Base-by-base conservation (phyloP, 2,329 filamentous ascomycete species). In the Botrytis aclada region DNA sequence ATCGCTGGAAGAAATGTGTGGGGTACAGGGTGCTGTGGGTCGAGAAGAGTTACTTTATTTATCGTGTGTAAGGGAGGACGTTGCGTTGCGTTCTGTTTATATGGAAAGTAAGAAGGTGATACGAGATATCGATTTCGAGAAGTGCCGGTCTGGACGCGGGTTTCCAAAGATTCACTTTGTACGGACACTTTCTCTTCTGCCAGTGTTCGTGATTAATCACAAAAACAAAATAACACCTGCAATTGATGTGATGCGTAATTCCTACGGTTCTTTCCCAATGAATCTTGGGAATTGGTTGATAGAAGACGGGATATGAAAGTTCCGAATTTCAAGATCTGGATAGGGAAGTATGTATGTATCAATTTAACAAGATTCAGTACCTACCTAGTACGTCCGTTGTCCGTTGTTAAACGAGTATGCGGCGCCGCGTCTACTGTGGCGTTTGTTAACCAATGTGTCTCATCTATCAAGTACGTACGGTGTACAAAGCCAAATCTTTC, bases 1-100 rank as follows among this genome's bases (percentile, higher is more conserved):
- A 67, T 67, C 64, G 64, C 47, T 67, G 64, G 67, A 70, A 62
- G 54, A 56, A 39, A 39, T 69, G 67, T 70, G 67, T 70, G 51
- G 51, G 56, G 56, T 70, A 43, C 51, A 70, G 67, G 67, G 41
- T 37, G 41, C 32, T 43, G 67, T 70, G 41, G 51, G 56, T 62
- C 37, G 67, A 43, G 22, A 39, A 32, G 22, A 34, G 54, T 29
- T 43, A 34, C 37, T 60, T 70, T 70, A n/a, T 34, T 70, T 70
- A 62, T 70, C 37, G 56, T 61, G n/a, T 47, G 67, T 37, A 37
- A 43, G 41, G 67, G 51, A 64, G 41, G 41, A 47, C 7, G 56
- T 62, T 47, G 2, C 9, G 18, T 25, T 34, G 2, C 9, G 18
- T 25, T 34, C 22, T 22, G 29, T 45, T 45, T 25, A 61, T 37